These are phyloP conservation scores for Boletus eberwhitei DNA, from an alignment of 768 basidiomycete species.

Conservation along the genomic window DNA sequence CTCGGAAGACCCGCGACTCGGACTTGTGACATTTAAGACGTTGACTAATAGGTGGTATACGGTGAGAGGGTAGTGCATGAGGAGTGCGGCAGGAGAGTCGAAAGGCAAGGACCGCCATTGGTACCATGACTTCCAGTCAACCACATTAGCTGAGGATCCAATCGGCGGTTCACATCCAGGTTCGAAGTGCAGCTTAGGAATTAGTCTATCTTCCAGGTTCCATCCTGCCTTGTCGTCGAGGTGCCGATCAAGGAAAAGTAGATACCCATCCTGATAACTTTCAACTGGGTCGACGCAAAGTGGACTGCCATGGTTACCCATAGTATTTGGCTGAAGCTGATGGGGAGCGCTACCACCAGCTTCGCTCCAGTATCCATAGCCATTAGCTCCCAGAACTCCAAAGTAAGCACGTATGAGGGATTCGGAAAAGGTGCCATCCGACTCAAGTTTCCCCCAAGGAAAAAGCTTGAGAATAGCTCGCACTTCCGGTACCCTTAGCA, in stretches of 20 bases:
- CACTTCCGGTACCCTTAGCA: conserved; percentile 34
- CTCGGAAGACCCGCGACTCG: conserved; percentile 17
- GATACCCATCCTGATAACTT: conserved; percentile 33
- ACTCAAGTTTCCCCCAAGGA: conserved; percentile 43
- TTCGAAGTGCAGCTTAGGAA: conserved; percentile 34
- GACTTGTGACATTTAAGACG: conserved; percentile 31
- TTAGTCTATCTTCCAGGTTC: conserved; percentile 34
- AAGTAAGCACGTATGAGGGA: conserved; percentile 35
- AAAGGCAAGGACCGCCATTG: conserved; percentile 43
- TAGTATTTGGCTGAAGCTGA: conserved; percentile 18
- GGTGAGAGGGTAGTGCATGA: conserved; percentile 44
- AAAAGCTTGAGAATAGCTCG: conserved; percentile 36
- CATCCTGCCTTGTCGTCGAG: conserved; percentile 35
- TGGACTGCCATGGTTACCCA: conserved; percentile 1
- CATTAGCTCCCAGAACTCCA: conserved; percentile 37
- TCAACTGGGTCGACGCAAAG: conserved; percentile 8
- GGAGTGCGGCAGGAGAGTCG: conserved; percentile 40
- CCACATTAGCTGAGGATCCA: conserved; percentile 27
- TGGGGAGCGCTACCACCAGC: conserved; percentile 36
- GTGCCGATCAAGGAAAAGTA: conserved; percentile 30
- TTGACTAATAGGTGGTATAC: conserved; percentile 38
- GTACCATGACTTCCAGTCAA: conserved; percentile 45
- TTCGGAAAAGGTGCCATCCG: conserved; percentile 38
- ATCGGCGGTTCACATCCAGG: conserved; percentile 26
- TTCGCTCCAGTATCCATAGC: conserved; percentile 42